Conservation (phyloP, 441 rosid species). For the Theobroma grandiflorum region DNA sequence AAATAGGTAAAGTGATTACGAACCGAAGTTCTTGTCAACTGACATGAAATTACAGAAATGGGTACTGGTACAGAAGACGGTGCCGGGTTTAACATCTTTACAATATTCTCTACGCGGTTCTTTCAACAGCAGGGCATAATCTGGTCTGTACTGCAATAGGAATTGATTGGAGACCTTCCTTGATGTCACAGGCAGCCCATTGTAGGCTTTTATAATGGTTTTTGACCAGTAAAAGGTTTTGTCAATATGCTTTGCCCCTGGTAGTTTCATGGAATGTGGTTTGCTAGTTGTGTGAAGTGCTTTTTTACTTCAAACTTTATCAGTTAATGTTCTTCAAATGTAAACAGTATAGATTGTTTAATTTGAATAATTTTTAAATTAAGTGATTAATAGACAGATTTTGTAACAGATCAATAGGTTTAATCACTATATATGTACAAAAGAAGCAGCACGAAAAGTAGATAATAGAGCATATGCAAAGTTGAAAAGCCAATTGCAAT, state of each 20-base stretch:
- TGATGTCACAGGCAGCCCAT: neutral
- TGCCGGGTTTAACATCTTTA: neutral
- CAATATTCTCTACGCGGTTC: slow-evolving; percentile 16
- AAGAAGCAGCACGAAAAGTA: too few relatives aligned
- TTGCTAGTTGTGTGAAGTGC: too few relatives aligned
- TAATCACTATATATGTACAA: too few relatives aligned
- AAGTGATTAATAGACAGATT: too few relatives aligned
- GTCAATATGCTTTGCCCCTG: too few relatives aligned
- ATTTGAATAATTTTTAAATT: too few relatives aligned
- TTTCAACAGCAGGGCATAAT: neutral
- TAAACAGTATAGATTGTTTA: too few relatives aligned
- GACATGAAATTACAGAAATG: neutral
- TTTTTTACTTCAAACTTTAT: too few relatives aligned
- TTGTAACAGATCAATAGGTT: too few relatives aligned
- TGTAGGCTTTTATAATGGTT: neutral
- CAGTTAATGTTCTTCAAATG: too few relatives aligned
- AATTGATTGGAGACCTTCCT: neutral
- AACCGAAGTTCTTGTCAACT: slow-evolving; percentile 8
- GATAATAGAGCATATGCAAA: neutral
- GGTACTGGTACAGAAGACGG: neutral
- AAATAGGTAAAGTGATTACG: neutral
- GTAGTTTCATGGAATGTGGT: too few relatives aligned
- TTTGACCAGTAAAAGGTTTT: neutral
- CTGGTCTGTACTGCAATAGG: neutral
- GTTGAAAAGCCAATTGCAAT: neutral